phyloP scores from a whole-genome alignment of 164 flowering plant species.

The Taxillus chinensis region DNA sequence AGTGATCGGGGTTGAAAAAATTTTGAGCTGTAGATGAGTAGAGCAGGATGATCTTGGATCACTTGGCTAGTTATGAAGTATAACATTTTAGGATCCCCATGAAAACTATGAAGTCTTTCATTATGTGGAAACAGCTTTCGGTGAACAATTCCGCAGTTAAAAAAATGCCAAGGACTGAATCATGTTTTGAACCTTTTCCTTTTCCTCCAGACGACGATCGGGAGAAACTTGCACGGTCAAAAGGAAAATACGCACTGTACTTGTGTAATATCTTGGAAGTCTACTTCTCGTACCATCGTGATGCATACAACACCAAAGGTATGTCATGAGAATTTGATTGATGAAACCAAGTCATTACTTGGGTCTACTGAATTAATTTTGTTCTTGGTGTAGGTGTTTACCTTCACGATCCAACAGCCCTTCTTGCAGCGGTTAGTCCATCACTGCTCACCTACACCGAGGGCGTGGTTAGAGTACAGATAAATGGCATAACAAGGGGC shows the following conservation, averaged over 20 bases:
- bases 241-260: slow-evolving; percentile 70
- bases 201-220: slow-evolving; percentile 51
- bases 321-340: slow-evolving; percentile 7
- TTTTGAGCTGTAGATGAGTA: no score
- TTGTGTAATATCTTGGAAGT: slow-evolving; percentile 62
- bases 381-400: slow-evolving; percentile 60
- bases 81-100: no score
- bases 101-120: no score
- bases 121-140: no score
- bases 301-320: slow-evolving; percentile 66
- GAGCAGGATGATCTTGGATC: no score
- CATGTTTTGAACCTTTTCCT: no score
- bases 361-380: slow-evolving; percentile 7
- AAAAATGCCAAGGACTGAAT: no score
- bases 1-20: no score
- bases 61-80: no score
- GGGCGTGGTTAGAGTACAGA: slow-evolving; percentile 89
- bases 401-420: slow-evolving; percentile 89
- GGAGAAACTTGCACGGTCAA: slow-evolving; percentile 45
- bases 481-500: slow-evolving; percentile 83
- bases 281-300: slow-evolving; percentile 68
- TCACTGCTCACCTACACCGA: slow-evolving; percentile 65
- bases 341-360: not conserved
- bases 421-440: slow-evolving; percentile 80
- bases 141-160: no score